Percentiles rank a stretch among this genome's conserved stretches.
These are phyloP conservation scores for Lactarius pseudohatsudake DNA, from an alignment of 768 basidiomycete species.

Conservation along the genomic window DNA sequence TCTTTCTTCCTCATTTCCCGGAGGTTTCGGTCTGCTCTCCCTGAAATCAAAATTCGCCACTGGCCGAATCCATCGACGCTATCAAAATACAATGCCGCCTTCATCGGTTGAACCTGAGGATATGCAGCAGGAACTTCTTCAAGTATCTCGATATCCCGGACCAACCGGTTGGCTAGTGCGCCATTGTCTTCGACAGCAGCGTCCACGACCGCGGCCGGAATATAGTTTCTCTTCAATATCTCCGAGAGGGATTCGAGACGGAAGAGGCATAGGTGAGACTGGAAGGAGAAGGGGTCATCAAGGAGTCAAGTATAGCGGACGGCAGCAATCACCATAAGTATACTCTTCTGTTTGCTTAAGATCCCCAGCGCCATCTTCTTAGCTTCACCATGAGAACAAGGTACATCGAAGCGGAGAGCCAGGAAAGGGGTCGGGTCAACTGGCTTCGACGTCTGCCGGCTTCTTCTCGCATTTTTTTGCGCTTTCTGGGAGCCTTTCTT, in stretches of 20 bases:
- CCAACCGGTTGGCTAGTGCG: background rate
- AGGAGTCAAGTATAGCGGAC: background rate
- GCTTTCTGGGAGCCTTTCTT: conserved; percentile 36
- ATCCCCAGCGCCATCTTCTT: conserved; percentile 29
- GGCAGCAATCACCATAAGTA: conserved; percentile 32
- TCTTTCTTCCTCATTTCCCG: conserved; percentile 49
- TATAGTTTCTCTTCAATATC: conserved; percentile 16
- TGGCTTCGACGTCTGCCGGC: conserved; percentile 10
- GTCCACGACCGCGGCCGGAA: conserved; percentile 1
- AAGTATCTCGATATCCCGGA: background rate
- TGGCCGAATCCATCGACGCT: conserved; percentile 59
- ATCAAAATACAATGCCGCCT: conserved; percentile 60
- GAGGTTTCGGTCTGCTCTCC: conserved; percentile 49
- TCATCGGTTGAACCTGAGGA: conserved; percentile 56
- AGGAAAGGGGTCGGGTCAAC: conserved; percentile 36
- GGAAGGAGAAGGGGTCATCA: background rate
- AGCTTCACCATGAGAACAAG: conserved; percentile 32
- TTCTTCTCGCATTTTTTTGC: conserved; percentile 31
- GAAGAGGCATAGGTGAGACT: conserved; percentile 15
- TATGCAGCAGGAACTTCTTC: conserved; percentile 36
- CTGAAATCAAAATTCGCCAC: conserved; percentile 60
- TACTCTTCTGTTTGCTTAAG: conserved; percentile 30
- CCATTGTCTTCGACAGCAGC: background rate
- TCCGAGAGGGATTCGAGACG: conserved; percentile 13
- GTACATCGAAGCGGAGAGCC: conserved; percentile 33